Conservation (phyloP, 768 basidiomycete species). For the Pleurotus pulmonarius region DNA sequence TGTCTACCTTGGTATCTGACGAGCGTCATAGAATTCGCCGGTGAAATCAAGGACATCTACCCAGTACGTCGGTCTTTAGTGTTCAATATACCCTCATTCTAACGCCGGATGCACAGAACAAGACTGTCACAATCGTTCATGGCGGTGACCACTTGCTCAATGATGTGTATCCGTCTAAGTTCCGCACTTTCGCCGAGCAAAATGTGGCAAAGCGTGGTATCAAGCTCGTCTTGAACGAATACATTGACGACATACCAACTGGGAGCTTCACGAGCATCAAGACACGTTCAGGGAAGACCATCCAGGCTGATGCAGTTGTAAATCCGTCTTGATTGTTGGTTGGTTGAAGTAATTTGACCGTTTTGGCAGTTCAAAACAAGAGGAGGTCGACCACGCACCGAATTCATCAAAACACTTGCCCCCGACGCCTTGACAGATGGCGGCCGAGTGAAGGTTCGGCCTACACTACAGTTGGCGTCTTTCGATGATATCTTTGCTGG, state of each 20-base stretch:
- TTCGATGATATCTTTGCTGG: constrained; percentile 58
- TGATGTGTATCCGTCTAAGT: constrained; percentile 47
- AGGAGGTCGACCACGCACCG: constrained; percentile 48
- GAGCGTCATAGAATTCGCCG: constrained; percentile 38
- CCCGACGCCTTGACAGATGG: constrained; percentile 29
- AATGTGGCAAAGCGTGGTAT: constrained; percentile 41
- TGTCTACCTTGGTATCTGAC: constrained; percentile 10
- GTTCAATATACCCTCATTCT: too few species aligned
- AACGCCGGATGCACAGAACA: constrained; percentile 33
- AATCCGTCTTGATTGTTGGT: too few species aligned
- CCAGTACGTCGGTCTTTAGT: constrained; percentile 29
- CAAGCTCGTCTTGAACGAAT: constrained; percentile 49
- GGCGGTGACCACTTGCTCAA: constrained; percentile 51
- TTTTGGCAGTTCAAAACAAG: constrained; percentile 37
- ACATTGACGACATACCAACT: constrained; percentile 42
- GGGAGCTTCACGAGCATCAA: constrained; percentile 31
- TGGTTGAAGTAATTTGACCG: too few species aligned
- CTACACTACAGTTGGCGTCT: constrained; percentile 52
- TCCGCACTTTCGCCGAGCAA: constrained; percentile 43
- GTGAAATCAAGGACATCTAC: constrained; percentile 37
- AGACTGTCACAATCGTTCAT: constrained; percentile 60
- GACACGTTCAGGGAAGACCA: constrained; percentile 45
- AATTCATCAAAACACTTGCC: constrained; percentile 42
- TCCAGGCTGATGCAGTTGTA: constrained; percentile 60
- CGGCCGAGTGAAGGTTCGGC: constrained; percentile 46